Conservation (phyloP, 208 protist species). For the Wallacemonas sp. region DNA sequence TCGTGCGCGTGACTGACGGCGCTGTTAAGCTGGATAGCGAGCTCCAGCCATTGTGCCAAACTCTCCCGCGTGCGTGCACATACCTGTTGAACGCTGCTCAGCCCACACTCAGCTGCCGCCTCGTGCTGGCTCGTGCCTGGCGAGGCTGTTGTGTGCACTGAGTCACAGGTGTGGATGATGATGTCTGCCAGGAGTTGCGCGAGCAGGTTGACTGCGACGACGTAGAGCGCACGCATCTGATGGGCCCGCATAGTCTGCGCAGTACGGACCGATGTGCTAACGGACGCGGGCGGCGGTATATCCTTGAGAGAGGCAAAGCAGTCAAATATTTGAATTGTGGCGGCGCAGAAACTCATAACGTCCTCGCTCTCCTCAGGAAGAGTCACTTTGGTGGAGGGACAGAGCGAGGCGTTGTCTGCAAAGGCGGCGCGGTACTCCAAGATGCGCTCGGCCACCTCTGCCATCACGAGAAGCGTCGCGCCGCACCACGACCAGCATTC, state of each 20-base stretch:
- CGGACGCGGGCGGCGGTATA: neutral
- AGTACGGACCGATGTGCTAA: neutral
- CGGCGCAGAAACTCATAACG: neutral
- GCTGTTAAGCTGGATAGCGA: too few relatives aligned
- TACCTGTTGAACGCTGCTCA: too few relatives aligned
- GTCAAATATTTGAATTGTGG: neutral
- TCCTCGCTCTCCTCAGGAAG: neutral
- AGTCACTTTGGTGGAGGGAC: neutral
- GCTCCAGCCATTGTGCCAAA: too few relatives aligned
- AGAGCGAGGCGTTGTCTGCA: neutral
- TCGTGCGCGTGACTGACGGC: too few relatives aligned
- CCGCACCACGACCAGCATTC: neutral
- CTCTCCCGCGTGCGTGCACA: neutral
- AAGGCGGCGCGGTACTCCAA: constrained; percentile 3
- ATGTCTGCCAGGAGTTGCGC: neutral
- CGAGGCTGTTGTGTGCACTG: too few relatives aligned
- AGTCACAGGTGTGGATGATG: too few relatives aligned
- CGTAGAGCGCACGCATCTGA: neutral
- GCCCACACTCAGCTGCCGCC: too few relatives aligned
- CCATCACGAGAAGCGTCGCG: neutral
- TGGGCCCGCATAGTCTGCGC: neutral
- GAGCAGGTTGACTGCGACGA: constrained; percentile 1
- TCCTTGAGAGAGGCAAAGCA: neutral
- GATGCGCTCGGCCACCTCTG: neutral
- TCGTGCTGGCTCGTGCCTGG: too few relatives aligned